A percentile compares a stretch with the other conserved stretches of the same genome.
These are phyloP conservation scores for Tephrocybe sp. DNA, from an alignment of 768 basidiomycete genomes.

Conservation along the genomic window DNA sequence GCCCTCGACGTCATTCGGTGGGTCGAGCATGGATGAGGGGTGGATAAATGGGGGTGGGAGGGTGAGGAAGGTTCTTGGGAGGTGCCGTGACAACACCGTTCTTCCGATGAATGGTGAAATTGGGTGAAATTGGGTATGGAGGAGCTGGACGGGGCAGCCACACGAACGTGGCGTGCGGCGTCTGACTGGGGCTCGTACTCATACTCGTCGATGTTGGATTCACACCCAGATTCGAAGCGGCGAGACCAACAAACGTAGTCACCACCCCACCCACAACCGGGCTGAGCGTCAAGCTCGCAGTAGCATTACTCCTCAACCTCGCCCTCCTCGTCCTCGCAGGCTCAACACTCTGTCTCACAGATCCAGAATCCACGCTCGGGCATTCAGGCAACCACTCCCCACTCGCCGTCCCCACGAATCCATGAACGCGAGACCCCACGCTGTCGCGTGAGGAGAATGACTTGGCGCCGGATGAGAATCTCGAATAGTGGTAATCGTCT, in stretches of 20 bases:
- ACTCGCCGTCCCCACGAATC: not conserved
- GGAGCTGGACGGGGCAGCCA: too few species aligned
- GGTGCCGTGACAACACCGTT: too few species aligned
- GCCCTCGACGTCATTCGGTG: too few species aligned
- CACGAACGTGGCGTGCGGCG: too few species aligned
- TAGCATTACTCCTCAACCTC: constrained; percentile 15
- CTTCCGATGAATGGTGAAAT: too few species aligned
- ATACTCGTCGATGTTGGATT: too few species aligned
- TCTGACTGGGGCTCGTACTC: too few species aligned
- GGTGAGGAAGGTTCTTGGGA: too few species aligned
- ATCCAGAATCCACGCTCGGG: constrained; percentile 9
- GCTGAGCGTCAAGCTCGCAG: constrained; percentile 7
- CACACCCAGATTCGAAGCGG: not conserved
- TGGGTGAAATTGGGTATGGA: too few species aligned
- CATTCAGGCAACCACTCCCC: constrained; percentile 5
- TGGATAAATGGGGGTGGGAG: too few species aligned
- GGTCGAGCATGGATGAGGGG: too few species aligned
- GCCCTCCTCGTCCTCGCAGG: not conserved
- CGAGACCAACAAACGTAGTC: not conserved
- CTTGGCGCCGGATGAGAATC: constrained; percentile 51
- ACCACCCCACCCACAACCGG: not conserved
- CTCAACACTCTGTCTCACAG: not conserved
- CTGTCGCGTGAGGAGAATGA: constrained; percentile 6
- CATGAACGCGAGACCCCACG: constrained; percentile 6
- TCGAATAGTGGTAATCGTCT: constrained; percentile 79